phyloP scores from a whole-genome alignment of 331 rosid species.

The Acacia pycnantha region DNA sequence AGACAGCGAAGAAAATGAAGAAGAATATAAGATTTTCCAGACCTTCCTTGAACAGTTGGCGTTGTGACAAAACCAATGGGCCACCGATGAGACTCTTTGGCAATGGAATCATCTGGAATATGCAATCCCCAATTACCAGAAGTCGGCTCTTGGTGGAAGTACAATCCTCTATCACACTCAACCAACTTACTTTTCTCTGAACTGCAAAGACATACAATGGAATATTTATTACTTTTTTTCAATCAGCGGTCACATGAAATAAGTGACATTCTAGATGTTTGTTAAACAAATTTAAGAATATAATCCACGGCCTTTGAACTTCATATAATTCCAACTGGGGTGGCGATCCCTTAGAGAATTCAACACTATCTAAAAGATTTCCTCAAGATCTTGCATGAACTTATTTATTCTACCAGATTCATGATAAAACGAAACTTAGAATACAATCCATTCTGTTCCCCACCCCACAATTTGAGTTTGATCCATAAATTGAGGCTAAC shows the following conservation, averaged over 20 bases:
- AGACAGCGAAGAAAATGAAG: not conserved
- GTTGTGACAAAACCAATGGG: slow-evolving; percentile 83
- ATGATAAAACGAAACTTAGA: not conserved
- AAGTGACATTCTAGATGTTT: not conserved
- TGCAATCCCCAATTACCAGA: slow-evolving; percentile 38
- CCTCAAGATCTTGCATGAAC: slow-evolving; percentile 16
- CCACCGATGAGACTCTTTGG: slow-evolving; percentile 63
- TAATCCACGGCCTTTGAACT: not conserved
- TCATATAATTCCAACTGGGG: not conserved
- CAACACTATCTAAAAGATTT: not conserved
- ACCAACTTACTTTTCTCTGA: slow-evolving; percentile 47
- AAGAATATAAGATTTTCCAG: slow-evolving; percentile 3
- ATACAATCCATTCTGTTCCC: not conserved
- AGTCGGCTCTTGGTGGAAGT: not conserved
- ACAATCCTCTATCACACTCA: slow-evolving; percentile 44
- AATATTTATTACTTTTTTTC: not conserved
- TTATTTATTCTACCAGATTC: not conserved
- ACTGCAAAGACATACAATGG: slow-evolving; percentile 41
- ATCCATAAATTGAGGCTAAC: slow-evolving; percentile 1
- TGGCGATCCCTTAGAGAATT: not conserved
- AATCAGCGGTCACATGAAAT: not conserved
- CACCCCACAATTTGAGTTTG: not conserved
- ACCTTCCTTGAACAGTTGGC: slow-evolving; percentile 83
- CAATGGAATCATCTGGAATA: slow-evolving; percentile 47
- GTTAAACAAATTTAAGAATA: not conserved